These are phyloP conservation scores for Calonectria honghensis DNA, from an alignment of 2,329 filamentous ascomycete species.

Conservation along the genomic window DNA sequence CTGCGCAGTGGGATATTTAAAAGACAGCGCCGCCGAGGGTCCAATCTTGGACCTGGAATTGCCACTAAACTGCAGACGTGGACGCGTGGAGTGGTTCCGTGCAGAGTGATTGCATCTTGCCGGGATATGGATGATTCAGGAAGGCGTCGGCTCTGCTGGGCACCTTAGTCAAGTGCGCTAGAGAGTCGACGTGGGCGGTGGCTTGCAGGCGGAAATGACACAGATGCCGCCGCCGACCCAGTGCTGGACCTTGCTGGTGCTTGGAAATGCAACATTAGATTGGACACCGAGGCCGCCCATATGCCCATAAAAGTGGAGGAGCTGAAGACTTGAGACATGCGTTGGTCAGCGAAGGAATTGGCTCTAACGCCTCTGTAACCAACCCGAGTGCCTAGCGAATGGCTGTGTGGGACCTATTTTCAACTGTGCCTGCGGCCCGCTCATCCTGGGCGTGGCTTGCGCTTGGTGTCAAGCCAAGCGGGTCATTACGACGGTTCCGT, in stretches of 20 bases:
- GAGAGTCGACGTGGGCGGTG: constrained; percentile 13
- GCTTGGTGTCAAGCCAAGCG: background rate
- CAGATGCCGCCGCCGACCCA: background rate
- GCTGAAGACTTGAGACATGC: constrained; percentile 27
- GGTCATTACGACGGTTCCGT: constrained; percentile 17
- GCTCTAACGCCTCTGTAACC: constrained; percentile 17
- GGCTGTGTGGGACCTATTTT: background rate
- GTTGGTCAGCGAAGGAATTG: constrained; percentile 18
- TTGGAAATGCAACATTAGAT: background rate
- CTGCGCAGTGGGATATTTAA: constrained; percentile 27
- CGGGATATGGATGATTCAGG: background rate
- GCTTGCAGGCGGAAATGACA: constrained; percentile 20
- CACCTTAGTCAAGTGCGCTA: background rate
- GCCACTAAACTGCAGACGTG: constrained; percentile 2
- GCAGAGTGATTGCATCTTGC: constrained; percentile 18
- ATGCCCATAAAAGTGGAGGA: constrained; percentile 15
- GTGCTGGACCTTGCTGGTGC: background rate
- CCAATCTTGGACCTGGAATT: background rate
- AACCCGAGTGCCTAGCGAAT: background rate
- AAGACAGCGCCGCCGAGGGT: background rate
- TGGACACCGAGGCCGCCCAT: constrained; percentile 7
- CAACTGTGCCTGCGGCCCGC: background rate
- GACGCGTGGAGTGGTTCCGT: constrained; percentile 6
- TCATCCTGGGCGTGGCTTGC: constrained; percentile 12
- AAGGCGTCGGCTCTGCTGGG: background rate